Evolutionary conservation across 345 rosid species (phyloP), one percentile per base, ranked within the genome.

Genomic region (Pseudoturritis turrita): DNA sequence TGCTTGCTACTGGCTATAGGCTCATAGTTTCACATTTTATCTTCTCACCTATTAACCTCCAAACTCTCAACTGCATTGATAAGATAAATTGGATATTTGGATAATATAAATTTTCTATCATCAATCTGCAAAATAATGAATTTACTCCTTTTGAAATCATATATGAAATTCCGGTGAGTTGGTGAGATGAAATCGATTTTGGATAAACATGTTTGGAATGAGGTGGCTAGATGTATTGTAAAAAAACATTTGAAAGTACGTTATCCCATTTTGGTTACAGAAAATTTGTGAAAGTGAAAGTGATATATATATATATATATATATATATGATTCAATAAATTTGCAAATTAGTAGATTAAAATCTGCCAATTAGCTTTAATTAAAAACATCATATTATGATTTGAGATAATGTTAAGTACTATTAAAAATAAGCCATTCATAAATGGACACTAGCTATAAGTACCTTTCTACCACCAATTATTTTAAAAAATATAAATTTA

Each of bases 1-100:
- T 59, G 73, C 72, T 57, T 74, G 22, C 54, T 51, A 33, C 33
- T 49, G 11, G 45, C 41, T 40, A 67, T 58, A 66, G 52, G 47
- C 53, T 58, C 59, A 31, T 51, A 57, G 52, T 65, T 73, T 10
- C 36, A 49, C 51, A 56, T 47, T 49, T 35, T 40, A 65, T 67
- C 25, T 67, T 31, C 68, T 74, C 68, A 50, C 62, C 62, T 50
- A 59, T 53, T 47, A 37, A 65, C 21, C 17, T 57, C 29, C 19
- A 46, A 45, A 36, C 33, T 45, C 33, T 64, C 50, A 47, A 59
- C 52, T 41, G n/a, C 36, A 25, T 14, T 25, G 6, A 35, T 22
- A 23, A 17, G 11, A 63, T 54, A 7, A 72, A 56, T 18, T 4
- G 4, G 45, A 39, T 43, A 53, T 43, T 7, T 33, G 6, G 37